These are phyloP conservation scores for Mortierella sp. DNA, from an alignment of 371 early-diverging fungal species.

Conservation along the genomic window DNA sequence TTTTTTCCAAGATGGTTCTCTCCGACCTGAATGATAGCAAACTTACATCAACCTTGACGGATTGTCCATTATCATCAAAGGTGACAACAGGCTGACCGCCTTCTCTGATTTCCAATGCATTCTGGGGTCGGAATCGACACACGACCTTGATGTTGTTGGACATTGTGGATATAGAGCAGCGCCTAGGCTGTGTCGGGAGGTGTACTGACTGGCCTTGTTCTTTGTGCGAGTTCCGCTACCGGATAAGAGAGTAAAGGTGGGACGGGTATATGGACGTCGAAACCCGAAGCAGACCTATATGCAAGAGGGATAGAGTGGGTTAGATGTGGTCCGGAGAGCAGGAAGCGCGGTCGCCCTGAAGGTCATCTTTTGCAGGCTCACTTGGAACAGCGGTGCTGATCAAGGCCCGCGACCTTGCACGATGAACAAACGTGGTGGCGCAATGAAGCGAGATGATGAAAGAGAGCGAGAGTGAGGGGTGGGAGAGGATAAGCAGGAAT, in stretches of 20 bases:
- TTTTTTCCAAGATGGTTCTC: not conserved
- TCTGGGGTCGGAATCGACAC: slow-evolving; percentile 97
- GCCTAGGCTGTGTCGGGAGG: slow-evolving; percentile 3
- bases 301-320: too few species aligned
- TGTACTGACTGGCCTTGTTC: slow-evolving; percentile 3
- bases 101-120: slow-evolving; percentile 88
- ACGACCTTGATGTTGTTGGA: slow-evolving; percentile 94
- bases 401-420: slow-evolving; percentile 11
- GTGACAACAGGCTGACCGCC: slow-evolving; percentile 88
- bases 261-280: too few species aligned
- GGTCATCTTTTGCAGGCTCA: too few species aligned
- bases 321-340: too few species aligned
- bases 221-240: not conserved
- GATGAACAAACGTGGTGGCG: not conserved
- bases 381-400: too few species aligned
- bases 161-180: slow-evolving; percentile 19
- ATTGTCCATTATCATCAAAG: slow-evolving; percentile 84
- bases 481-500: not conserved
- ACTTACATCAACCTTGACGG: slow-evolving; percentile 77
- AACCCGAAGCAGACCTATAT: too few species aligned
- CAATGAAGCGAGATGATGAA: slow-evolving; percentile 4
- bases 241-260: not conserved
- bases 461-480: not conserved
- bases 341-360: too few species aligned
- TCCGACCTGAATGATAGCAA: not conserved